These are phyloP conservation scores for Yarrowia yakushimensis DNA, from an alignment of 805 yeast genomes.

Conservation along the genomic window DNA sequence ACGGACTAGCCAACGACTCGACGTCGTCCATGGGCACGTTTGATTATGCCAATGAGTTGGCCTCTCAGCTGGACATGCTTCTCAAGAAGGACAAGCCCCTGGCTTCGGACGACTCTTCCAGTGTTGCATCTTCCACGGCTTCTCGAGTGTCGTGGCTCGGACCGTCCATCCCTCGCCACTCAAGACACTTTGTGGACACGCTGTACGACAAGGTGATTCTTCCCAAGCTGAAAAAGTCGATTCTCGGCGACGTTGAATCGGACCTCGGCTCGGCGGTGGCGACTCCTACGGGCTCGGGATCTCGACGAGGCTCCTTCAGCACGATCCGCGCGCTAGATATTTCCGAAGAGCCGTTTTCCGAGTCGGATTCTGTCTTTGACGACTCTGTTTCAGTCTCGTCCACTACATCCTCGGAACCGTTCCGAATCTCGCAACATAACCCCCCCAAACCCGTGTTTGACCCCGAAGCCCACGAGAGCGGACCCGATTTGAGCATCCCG, in stretches of 20 bases:
- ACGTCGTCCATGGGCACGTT: slow-evolving; percentile 13
- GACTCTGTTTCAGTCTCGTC: not conserved
- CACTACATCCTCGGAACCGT: not conserved
- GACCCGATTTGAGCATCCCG: slow-evolving; percentile 20
- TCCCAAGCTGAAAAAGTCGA: slow-evolving; percentile 20
- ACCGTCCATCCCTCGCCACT: slow-evolving; percentile 10
- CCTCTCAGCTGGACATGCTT: slow-evolving; percentile 5
- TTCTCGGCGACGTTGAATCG: slow-evolving; percentile 7
- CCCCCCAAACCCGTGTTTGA: slow-evolving; percentile 17
- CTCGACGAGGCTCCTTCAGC: slow-evolving; percentile 7
- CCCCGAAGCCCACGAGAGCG: slow-evolving; percentile 3
- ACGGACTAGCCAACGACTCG: slow-evolving; percentile 11
- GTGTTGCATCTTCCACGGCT: not conserved
- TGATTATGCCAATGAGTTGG: slow-evolving; percentile 22
- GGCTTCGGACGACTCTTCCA: not conserved
- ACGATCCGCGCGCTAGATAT: slow-evolving; percentile 15
- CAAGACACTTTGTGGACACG: slow-evolving; percentile 19
- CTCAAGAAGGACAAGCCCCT: slow-evolving; percentile 1
- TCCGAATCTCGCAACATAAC: slow-evolving; percentile 7
- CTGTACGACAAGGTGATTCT: slow-evolving; percentile 12
- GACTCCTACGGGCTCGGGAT: slow-evolving; percentile 14
- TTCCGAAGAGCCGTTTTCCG: slow-evolving; percentile 23
- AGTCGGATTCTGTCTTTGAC: slow-evolving; percentile 18
- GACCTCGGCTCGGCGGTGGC: slow-evolving; percentile 11
- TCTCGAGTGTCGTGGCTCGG: slow-evolving; percentile 5